phyloP scores from a whole-genome alignment of 2,329 filamentous ascomycete species.

The Phyllosticta ampelicida region DNA sequence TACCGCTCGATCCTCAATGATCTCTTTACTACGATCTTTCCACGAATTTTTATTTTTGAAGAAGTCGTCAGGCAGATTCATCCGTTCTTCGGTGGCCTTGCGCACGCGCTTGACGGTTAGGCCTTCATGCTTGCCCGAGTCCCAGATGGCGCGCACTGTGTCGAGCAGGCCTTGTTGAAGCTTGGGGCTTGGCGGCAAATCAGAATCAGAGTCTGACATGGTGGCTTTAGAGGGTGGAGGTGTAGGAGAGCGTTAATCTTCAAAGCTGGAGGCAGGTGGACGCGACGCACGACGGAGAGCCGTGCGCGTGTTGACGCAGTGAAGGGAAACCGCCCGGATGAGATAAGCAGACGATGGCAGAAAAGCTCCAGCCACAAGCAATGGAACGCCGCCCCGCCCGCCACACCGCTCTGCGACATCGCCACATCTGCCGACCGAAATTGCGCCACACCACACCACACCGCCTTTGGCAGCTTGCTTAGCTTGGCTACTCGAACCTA shows the following conservation, averaged over 20 bases:
- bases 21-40: constrained; percentile 43
- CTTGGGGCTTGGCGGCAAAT: constrained; percentile 23
- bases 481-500: too few species aligned
- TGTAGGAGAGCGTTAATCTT: background rate
- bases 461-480: background rate
- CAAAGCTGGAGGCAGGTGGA: background rate
- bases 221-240: background rate
- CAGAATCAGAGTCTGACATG: constrained; percentile 24
- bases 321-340: background rate
- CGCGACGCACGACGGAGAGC: background rate
- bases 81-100: constrained; percentile 38
- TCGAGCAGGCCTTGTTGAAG: constrained; percentile 32
- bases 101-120: constrained; percentile 49
- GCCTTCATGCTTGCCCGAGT: constrained; percentile 35
- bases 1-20: constrained; percentile 44
- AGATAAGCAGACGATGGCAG: background rate
- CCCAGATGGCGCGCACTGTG: constrained; percentile 31
- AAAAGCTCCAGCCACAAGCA: too few species aligned
- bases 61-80: constrained; percentile 44
- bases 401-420: too few species aligned
- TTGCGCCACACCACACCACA: too few species aligned
- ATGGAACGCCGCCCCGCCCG: too few species aligned
- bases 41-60: constrained; percentile 44
- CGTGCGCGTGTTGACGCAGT: background rate
- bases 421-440: too few species aligned